Evolutionary conservation across 2,329 filamentous ascomycete species (phyloP).

Genomic region (Fusarium sp.): DNA sequence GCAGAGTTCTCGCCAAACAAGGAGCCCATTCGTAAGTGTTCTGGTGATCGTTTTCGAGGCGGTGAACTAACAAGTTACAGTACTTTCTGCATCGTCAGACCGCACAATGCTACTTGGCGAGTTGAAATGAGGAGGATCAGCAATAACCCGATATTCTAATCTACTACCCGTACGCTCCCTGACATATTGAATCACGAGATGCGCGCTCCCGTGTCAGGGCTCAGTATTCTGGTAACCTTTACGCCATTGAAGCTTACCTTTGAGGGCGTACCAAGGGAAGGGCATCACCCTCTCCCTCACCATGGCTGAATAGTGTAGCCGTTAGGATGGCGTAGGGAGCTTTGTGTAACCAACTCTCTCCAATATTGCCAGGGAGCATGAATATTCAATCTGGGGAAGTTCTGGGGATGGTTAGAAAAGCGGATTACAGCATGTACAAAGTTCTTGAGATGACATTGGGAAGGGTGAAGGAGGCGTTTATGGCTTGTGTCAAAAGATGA

Average conservation of each 20-base stretch:
- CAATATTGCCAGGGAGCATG: constrained; percentile 18
- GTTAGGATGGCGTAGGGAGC: neutral
- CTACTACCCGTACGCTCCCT: neutral
- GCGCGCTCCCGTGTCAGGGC: neutral
- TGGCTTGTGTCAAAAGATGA: constrained; percentile 30
- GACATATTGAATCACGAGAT: neutral
- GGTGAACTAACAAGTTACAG: constrained; percentile 60
- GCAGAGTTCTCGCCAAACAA: constrained; percentile 87
- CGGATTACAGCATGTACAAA: constrained; percentile 16
- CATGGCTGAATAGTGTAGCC: neutral
- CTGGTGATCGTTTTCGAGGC: neutral
- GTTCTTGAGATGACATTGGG: constrained; percentile 22
- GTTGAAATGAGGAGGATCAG: constrained; percentile 59
- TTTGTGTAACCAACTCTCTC: constrained; percentile 4
- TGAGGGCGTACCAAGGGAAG: neutral
- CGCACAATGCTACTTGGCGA: constrained; percentile 85
- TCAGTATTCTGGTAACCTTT: neutral
- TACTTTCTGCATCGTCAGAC: constrained; percentile 91
- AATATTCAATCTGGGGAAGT: constrained; percentile 17
- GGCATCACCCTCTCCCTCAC: neutral
- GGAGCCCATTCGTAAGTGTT: constrained; percentile 82
- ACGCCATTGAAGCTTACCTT: neutral
- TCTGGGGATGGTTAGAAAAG: constrained; percentile 12
- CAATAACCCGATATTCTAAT: constrained; percentile 51
- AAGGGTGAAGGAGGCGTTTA: constrained; percentile 29